Conservation (phyloP, 1,284 basidiomycete genomes). For the Apiotrichum domesticum region DNA sequence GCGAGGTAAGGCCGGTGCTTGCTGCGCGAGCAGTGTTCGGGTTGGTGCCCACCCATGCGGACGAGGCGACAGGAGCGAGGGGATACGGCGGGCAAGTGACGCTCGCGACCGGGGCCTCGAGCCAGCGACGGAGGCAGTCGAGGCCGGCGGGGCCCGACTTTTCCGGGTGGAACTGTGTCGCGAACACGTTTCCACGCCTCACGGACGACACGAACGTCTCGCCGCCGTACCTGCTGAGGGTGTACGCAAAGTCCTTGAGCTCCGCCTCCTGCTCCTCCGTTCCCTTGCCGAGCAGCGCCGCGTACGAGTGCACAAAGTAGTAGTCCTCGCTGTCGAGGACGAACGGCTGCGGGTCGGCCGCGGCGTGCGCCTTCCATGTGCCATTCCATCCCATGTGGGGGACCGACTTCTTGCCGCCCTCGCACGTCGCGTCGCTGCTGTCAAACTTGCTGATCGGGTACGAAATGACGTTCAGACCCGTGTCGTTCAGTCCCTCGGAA, state of each 20-base stretch:
- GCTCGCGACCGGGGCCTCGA: conserved; percentile 52
- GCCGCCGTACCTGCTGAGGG: conserved; percentile 85
- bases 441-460: conserved; percentile 46
- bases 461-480: conserved; percentile 48
- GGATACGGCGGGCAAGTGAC: conserved; percentile 26
- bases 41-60: conserved; percentile 6
- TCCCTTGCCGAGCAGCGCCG: conserved; percentile 55
- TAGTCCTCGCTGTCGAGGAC: conserved; percentile 56
- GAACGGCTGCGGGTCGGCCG: conserved; percentile 40
- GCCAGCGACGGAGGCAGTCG: conserved; percentile 73
- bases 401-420: conserved; percentile 62
- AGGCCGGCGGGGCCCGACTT: conserved; percentile 93
- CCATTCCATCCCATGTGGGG: conserved; percentile 99
- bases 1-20: conserved; percentile 73
- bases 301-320: conserved; percentile 98
- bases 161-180: conserved; percentile 96
- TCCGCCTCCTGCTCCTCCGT: conserved; percentile 42
- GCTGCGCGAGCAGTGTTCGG: conserved; percentile 25
- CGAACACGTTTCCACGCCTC: conserved; percentile 81
- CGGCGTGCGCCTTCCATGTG: conserved; percentile 45
- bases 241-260: conserved; percentile 64
- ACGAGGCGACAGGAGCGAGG: not conserved
- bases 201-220: conserved; percentile 89
- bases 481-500: conserved; percentile 54
- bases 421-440: conserved; percentile 21